Evolutionary conservation across 2,329 filamentous ascomycete species (phyloP), one percentile per base, ranked within the genome.

Genomic region (Fragosphaeria purpurea): DNA sequence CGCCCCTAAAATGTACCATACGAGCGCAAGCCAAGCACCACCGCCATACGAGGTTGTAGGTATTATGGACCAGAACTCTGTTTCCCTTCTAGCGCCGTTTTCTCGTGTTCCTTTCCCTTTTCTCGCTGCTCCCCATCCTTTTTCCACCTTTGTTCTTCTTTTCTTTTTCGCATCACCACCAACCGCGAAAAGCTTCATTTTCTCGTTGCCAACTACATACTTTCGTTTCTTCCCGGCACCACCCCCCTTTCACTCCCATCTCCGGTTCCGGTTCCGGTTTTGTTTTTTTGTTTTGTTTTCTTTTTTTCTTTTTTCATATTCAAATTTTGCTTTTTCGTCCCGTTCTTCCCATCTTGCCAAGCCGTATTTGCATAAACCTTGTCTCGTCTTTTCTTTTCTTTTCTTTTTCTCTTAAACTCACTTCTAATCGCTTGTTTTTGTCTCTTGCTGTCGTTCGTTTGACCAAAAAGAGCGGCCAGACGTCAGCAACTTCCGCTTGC

Each of bases 341-440:
- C n/a, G 9, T 45, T 44, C 8, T 44, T 44, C 34, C 11, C 7
- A 37, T 7, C 35, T 37, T 37, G 11, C 35, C 11, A 37, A 7
- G 7, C 11, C 35, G 7, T 37, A 44, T 30, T 30, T 50, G 22
- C 22, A 22, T 37, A 37, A 7, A 7, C 11, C 35, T 2, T 37
- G 44, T 30, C 32, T 50, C 44, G 48, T 50, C 41, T 41, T 41
- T 35, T 43, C 11, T 13, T 33, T 41, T 37, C n/a, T 42, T 41
- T 37, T 10, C 43, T 13, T 43, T n/a, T 11, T 33, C 32, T 39
- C 41, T 41, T n/a, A 11, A 35, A 10, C n/a, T 22, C 30, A 40
- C 34, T 8, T 30, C 41, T 37, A 37, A 37, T 37, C 35, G 35
- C 12, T 39, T 35, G 30, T 40, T 33, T 11, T 6, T 22, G n/a